Conservation (phyloP, 176 grass and related monocot species). For the Hsuehochloa calcarea region DNA sequence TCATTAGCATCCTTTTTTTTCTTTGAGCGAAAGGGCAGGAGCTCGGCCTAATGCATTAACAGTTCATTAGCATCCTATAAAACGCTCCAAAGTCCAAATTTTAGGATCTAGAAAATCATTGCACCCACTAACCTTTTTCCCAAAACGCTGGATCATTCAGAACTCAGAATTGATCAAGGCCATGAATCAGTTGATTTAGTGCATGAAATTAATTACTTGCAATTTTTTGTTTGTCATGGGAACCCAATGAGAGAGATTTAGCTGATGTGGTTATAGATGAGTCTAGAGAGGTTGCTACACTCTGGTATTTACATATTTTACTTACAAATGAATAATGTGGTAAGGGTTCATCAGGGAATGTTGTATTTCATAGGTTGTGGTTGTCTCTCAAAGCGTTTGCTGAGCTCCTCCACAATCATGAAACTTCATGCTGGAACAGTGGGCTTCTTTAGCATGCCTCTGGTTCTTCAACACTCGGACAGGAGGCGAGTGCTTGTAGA, state of each 20-base stretch:
- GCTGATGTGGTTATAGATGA: neutral
- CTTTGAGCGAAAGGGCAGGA: too few relatives aligned
- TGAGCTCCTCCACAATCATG: constrained; percentile 11
- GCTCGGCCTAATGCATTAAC: too few relatives aligned
- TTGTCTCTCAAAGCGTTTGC: constrained; percentile 13
- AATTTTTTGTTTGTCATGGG: neutral
- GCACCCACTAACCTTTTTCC: neutral
- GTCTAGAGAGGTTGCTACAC: neutral
- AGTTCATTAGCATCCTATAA: neutral
- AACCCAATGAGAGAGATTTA: neutral
- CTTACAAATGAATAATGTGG: neutral
- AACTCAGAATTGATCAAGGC: neutral
- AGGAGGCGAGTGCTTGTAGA: constrained; percentile 44
- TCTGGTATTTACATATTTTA: constrained; percentile 13
- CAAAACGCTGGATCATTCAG: neutral
- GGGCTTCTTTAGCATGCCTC: constrained; percentile 27
- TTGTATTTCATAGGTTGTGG: constrained; percentile 29
- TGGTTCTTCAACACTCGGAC: constrained; percentile 18
- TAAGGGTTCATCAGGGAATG: neutral
- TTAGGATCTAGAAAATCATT: neutral
- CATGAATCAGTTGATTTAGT: neutral
- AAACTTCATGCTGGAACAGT: constrained; percentile 15
- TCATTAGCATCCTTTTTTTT: neutral
- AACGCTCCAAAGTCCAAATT: neutral
- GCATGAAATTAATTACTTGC: neutral